Evolutionary conservation across 495 filamentous ascomycete genomes (phyloP).

Genomic region (Podospora didyma): DNA sequence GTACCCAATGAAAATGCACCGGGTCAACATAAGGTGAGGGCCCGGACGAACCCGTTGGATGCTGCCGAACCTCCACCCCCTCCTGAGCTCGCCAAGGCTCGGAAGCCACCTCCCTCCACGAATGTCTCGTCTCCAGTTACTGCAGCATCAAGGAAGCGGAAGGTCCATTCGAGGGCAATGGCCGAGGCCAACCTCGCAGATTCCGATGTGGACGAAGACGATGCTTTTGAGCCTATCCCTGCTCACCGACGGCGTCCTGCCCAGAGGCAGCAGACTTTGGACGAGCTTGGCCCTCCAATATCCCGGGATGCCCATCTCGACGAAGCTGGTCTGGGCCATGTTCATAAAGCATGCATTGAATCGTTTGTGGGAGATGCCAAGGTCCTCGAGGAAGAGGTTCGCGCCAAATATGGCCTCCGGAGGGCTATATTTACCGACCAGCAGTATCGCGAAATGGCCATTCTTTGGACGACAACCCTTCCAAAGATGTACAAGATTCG

Average conservation of each 20-base stretch:
- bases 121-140: conserved; percentile 79
- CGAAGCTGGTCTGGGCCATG: conserved; percentile 48
- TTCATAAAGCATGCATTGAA: conserved; percentile 51
- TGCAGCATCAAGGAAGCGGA: conserved; percentile 29
- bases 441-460: conserved; percentile 78
- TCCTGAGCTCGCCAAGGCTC: conserved; percentile 59
- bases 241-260: conserved; percentile 35
- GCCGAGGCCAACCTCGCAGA: conserved; percentile 32
- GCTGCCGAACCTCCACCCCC: conserved; percentile 23
- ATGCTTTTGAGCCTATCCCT: conserved; percentile 55
- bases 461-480: conserved; percentile 59
- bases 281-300: conserved; percentile 64
- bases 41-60: neutral
- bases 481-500: conserved; percentile 62
- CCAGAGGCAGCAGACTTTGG: conserved; percentile 22
- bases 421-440: conserved; percentile 72
- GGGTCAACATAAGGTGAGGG: conserved; percentile 11
- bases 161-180: conserved; percentile 47
- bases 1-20: conserved; percentile 18
- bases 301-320: conserved; percentile 61
- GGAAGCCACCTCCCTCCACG: conserved; percentile 60
- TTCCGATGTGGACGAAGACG: conserved; percentile 38
- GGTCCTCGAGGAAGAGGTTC: conserved; percentile 58
- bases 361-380: conserved; percentile 71
- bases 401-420: conserved; percentile 58